Base-by-base conservation (phyloP, 2,329 filamentous ascomycete genomes). In the Cercospora sp. region DNA sequence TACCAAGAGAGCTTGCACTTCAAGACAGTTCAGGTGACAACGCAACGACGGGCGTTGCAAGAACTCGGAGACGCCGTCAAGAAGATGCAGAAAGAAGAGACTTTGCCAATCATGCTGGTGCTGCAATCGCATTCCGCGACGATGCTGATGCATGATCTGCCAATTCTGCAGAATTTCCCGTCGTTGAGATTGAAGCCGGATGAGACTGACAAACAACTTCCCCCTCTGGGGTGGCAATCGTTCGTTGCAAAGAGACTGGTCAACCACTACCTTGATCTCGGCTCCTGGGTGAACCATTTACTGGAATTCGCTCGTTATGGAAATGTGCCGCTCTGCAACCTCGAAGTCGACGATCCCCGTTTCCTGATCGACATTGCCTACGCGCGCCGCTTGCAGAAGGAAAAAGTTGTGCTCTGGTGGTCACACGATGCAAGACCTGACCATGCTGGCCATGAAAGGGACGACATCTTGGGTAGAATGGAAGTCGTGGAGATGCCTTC, bases 321-420 rank as follows among this genome's bases (percentile, higher is more conserved):
- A 28, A 93, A 98, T 78, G 89, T 99, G 4, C 95, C 95, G 1
- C 84, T 99, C 7, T 98, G 95, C 80, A 99, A 99, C 75, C 83
- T 99, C 33, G 95, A 98, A 78, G 90, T 90, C 53, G 95, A 98
- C 73, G 95, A 99, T 75, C 94, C 95, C 30, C 89, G 93, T 3
- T 98, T 95, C 82, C 82, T 99, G 64, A 99, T 99, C 73, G 95
- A 99, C 77, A 88, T 99, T 65, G 92, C 94, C 0, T 99, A 98
- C 78, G 95, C 95, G 0, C 86, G 96, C 66, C 88, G 94, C 18
- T 83, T 99, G 62, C 93, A 97, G 76, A 90, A 91, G 72, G 97
- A 94, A 76, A 93, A 94, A 66, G 92, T 99, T 1, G 91, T 99
- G 5, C 84, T 99, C 6, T 99, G 95, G 95, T 99, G 95, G 95